Percentiles rank a stretch among this genome's conserved stretches.
phyloP scores from a whole-genome alignment of 495 filamentous ascomycete genomes.

The Terfezia claveryi region DNA sequence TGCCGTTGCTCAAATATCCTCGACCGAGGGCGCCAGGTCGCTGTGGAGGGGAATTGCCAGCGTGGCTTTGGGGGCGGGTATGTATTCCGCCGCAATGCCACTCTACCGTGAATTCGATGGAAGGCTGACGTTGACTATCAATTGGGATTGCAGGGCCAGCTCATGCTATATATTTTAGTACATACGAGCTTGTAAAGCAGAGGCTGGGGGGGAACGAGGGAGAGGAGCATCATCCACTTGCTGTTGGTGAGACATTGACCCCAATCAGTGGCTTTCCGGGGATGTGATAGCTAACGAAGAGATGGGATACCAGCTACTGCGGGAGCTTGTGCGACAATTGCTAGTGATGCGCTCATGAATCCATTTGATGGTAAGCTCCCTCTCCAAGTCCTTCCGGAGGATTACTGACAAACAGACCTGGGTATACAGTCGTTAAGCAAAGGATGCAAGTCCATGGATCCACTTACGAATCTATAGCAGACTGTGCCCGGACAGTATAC shows the following conservation, averaged over 20 bases:
- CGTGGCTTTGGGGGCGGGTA: constrained; percentile 87
- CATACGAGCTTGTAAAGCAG: constrained; percentile 93
- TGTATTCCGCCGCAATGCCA: constrained; percentile 11
- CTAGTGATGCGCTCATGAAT: constrained; percentile 96
- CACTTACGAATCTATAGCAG: constrained; percentile 56
- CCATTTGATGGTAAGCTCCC: constrained; percentile 76
- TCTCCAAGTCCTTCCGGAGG: not conserved
- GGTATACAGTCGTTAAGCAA: constrained; percentile 73
- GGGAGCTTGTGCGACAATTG: constrained; percentile 85
- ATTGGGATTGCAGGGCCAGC: constrained; percentile 46
- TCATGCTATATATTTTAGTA: constrained; percentile 94
- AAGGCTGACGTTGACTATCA: constrained; percentile 1
- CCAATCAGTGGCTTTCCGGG: not conserved
- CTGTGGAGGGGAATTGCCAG: constrained; percentile 94
- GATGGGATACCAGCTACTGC: constrained; percentile 40
- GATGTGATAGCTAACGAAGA: not conserved
- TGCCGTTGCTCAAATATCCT: constrained; percentile 73
- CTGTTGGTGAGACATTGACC: constrained; percentile 42
- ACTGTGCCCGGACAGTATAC: constrained; percentile 77
- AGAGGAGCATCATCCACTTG: constrained; percentile 76
- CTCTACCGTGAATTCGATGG: constrained; percentile 7
- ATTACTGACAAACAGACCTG: too few relatives aligned
- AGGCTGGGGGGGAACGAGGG: constrained; percentile 77
- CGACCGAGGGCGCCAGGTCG: constrained; percentile 68
- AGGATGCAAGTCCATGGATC: constrained; percentile 97